phyloP scores from a whole-genome alignment of 495 filamentous ascomycete species.

The Penicillium roqueforti region DNA sequence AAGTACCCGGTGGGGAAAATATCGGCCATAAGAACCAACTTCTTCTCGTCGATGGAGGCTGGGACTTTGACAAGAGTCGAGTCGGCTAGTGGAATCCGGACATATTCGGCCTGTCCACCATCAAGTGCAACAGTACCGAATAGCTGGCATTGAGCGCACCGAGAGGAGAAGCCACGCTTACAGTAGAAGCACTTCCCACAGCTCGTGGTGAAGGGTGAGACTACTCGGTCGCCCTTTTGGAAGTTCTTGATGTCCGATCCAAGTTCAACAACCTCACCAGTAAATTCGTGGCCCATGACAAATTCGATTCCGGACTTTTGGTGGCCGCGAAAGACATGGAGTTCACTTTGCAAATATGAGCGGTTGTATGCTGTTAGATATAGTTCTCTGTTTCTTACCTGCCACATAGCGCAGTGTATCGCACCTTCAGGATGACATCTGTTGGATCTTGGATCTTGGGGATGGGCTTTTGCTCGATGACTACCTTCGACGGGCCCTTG shows the following conservation, averaged over 20 bases:
- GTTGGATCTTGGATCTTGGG: conserved; percentile 58
- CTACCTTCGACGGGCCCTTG: conserved; percentile 33
- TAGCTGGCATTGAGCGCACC: conserved; percentile 61
- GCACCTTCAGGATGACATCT: conserved; percentile 80
- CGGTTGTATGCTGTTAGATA: not conserved
- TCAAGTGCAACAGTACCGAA: conserved; percentile 70
- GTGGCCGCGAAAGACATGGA: conserved; percentile 30
- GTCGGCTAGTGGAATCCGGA: conserved; percentile 77
- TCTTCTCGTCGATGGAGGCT: conserved; percentile 63
- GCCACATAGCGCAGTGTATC: conserved; percentile 80
- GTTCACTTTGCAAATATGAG: conserved; percentile 14
- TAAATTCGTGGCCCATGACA: conserved; percentile 52
- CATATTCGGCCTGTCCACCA: conserved; percentile 84
- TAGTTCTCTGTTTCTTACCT: conserved; percentile 49
- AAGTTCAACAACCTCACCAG: conserved; percentile 20
- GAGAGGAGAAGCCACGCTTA: conserved; percentile 30
- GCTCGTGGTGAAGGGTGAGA: conserved; percentile 60
- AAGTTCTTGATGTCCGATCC: conserved; percentile 45
- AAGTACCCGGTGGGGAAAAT: conserved; percentile 78
- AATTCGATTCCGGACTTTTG: conserved; percentile 53
- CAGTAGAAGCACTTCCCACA: conserved; percentile 86
- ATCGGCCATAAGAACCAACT: conserved; percentile 58
- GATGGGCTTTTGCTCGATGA: conserved; percentile 41
- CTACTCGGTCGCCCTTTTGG: conserved; percentile 51
- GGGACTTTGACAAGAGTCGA: conserved; percentile 69